Conservation (phyloP, 371 early-diverging fungal genomes). For the Batrachochytrium dendrobatidis region DNA sequence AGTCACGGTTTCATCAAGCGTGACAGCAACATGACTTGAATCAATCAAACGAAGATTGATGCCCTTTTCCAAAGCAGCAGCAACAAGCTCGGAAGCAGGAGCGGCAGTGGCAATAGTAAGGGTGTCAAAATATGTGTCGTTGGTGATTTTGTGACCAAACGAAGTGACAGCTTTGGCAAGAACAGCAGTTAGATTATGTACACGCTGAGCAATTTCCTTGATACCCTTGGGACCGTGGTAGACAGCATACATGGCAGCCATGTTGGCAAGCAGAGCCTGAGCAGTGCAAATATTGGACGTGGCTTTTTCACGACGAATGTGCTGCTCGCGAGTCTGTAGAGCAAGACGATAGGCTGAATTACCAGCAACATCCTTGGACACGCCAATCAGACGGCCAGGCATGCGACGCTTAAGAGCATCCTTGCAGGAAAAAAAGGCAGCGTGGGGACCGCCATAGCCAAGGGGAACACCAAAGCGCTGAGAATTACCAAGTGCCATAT, state of each 20-base stretch:
- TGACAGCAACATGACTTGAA: slow-evolving; percentile 64
- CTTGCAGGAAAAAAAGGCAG: slow-evolving; percentile 93
- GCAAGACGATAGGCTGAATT: slow-evolving; percentile 88
- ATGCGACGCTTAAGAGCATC: slow-evolving; percentile 88
- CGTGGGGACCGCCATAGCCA: slow-evolving; percentile 98
- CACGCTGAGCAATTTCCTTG: slow-evolving; percentile 78
- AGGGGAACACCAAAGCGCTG: slow-evolving; percentile 97
- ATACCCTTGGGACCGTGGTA: slow-evolving; percentile 95
- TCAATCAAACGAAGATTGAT: slow-evolving; percentile 86
- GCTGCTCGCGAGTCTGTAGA: slow-evolving; percentile 96
- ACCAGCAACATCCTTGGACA: slow-evolving; percentile 85
- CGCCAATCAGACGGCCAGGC: slow-evolving; percentile 93
- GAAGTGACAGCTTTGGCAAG: slow-evolving; percentile 67
- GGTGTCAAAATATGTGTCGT: slow-evolving; percentile 86
- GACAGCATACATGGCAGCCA: slow-evolving; percentile 92
- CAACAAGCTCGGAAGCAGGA: slow-evolving; percentile 49
- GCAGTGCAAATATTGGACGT: slow-evolving; percentile 98
- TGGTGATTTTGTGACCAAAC: slow-evolving; percentile 74
- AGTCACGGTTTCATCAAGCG: slow-evolving; percentile 86
- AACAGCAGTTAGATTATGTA: slow-evolving; percentile 77
- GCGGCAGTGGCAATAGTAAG: slow-evolving; percentile 72
- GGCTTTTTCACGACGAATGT: slow-evolving; percentile 97
- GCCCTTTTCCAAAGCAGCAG: slow-evolving; percentile 62
- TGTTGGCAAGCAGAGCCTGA: slow-evolving; percentile 86
- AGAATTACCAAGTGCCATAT: slow-evolving; percentile 92